Base-by-base conservation (phyloP, 2,329 filamentous ascomycete species). In the Xylaria sp. region DNA sequence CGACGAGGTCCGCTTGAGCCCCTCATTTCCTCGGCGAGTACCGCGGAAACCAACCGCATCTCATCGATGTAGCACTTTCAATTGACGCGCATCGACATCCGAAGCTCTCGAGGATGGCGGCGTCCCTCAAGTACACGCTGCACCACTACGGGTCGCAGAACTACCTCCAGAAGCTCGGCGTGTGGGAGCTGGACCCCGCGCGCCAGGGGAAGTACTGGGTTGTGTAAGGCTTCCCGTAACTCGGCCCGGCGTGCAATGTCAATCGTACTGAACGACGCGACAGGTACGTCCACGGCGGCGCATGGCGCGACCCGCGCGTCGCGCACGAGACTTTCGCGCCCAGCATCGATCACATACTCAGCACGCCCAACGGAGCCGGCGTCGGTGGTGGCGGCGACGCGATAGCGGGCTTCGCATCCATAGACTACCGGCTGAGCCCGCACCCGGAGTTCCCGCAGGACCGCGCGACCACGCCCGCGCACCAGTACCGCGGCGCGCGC, bases 341-440 rank as follows among this genome's bases (percentile, higher is more conserved):
- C 3, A 77, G 79, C 51, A 77, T 86, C 51, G 72, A 76, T 58
- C 70, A 74, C 35, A 73, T 86, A 60, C 69, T 80, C 46, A 62
- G 68, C n/a, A 29, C 47, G 2, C 46, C 43, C 9, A 11, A 48
- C 1, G 4, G 15, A 29, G 10, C 37, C 44, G 33, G 37, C 2
- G 23, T 15, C 11, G 21, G 35, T 13, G 10, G 7, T 15, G 37
- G 41, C 19, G 17, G 25, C 4, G 31, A 9, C 43, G 23, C 23
- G 10, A 78, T 91, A 59, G 83, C 84, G 21, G 88, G 84, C 61
- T 85, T 90, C 70, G 84, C 87, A 27, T 88, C 87, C 44, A 72
- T 90, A 60, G 84, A 87, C 74, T 90, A 90, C 79, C 82, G 86
- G 37, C 83, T 90, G 51, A 86, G 84, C 6, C 79, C 84, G 2